Conservation (phyloP, 768 basidiomycete species). For the Naematelia encephala region DNA sequence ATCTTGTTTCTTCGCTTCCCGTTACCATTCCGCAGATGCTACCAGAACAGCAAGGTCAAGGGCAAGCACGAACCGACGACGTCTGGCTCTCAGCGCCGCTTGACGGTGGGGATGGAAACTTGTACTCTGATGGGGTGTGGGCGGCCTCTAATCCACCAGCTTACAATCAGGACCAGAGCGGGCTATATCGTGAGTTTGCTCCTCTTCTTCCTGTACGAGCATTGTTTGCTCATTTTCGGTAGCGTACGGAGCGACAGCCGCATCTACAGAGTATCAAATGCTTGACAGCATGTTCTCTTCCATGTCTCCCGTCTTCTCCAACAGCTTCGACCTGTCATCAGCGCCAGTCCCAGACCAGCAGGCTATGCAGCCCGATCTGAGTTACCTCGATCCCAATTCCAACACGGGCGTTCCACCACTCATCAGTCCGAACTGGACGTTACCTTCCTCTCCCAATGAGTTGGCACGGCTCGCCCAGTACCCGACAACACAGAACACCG, state of each 20-base stretch:
- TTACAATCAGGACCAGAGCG: not conserved
- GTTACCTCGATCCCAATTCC: constrained; percentile 1
- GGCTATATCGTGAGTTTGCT: not conserved
- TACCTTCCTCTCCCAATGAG: not conserved
- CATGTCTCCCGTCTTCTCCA: constrained; percentile 30
- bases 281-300: constrained; percentile 83
- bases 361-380: not conserved
- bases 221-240: not conserved
- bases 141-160: not conserved
- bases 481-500: not conserved
- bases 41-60: not conserved
- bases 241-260: constrained; percentile 79
- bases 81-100: constrained; percentile 15
- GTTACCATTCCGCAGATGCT: not conserved
- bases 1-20: not conserved
- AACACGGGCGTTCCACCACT: not conserved
- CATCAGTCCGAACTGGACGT: not conserved
- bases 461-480: not conserved
- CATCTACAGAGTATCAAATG: constrained; percentile 92
- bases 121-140: not conserved
- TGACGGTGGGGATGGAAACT: constrained; percentile 3
- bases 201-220: not conserved
- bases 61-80: constrained; percentile 5
- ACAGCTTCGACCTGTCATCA: constrained; percentile 12
- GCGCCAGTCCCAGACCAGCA: not conserved